Conservation (phyloP, 805 yeast species). For the Wickerhamiella sorbophila region DNA sequence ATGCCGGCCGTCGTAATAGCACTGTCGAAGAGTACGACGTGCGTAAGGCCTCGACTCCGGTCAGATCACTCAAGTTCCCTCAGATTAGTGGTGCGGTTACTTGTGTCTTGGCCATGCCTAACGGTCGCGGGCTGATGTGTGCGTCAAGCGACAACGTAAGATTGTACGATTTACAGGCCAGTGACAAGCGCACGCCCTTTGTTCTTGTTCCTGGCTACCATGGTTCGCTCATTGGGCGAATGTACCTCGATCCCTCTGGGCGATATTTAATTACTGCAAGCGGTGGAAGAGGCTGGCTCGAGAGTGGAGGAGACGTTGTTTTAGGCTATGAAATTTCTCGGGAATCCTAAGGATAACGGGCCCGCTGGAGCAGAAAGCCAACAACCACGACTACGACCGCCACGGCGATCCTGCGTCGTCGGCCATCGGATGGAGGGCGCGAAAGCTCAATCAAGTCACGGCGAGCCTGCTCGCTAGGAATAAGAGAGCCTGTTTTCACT, state of each 20-base stretch:
- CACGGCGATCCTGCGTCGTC: constrained; percentile 3
- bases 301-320: constrained; percentile 69
- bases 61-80: constrained; percentile 59
- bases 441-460: not conserved
- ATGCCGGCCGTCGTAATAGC: constrained; percentile 80
- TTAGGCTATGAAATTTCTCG: constrained; percentile 43
- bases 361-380: not conserved
- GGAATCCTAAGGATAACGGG: not conserved
- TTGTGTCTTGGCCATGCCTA: constrained; percentile 65
- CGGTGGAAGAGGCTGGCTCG: constrained; percentile 94
- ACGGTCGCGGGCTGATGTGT: constrained; percentile 62
- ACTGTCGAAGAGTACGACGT: constrained; percentile 46
- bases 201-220: constrained; percentile 92
- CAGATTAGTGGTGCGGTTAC: constrained; percentile 83
- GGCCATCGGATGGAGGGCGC: not conserved
- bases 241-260: constrained; percentile 75
- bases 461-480: not conserved
- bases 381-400: constrained; percentile 12
- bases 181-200: constrained; percentile 43
- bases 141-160: constrained; percentile 87
- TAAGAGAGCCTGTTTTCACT: constrained; percentile 18
- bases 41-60: constrained; percentile 31
- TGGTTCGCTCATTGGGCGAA: constrained; percentile 71
- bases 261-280: constrained; percentile 80
- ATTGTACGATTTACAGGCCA: constrained; percentile 52